Conservation (phyloP, 2,329 filamentous ascomycete species). For the Cladosporium velox region DNA sequence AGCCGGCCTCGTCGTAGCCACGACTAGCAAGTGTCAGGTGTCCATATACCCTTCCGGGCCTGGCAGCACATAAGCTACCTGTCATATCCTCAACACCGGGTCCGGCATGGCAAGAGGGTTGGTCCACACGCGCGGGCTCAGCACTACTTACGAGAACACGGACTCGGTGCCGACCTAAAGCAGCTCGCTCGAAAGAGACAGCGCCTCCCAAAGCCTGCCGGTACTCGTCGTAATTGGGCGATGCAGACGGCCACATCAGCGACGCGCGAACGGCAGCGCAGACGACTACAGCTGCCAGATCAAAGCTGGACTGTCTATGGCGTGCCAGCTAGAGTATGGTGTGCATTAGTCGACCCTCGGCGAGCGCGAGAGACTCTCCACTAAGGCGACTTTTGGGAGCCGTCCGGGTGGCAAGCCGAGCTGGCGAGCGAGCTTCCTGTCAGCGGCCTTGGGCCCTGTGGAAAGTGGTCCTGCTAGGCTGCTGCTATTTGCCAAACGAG, state of each 20-base stretch:
- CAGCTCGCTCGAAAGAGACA: constrained; percentile 14
- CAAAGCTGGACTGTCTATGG: neutral
- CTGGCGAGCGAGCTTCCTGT: neutral
- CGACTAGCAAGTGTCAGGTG: neutral
- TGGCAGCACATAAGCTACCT: constrained; percentile 17
- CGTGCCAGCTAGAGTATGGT: constrained; percentile 3
- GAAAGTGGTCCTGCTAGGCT: neutral
- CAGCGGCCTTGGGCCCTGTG: neutral
- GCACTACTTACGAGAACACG: constrained; percentile 5
- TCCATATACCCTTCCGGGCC: constrained; percentile 1
- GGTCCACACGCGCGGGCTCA: constrained; percentile 9
- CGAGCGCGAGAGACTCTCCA: constrained; percentile 4
- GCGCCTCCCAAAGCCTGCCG: constrained; percentile 3
- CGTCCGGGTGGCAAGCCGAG: neutral
- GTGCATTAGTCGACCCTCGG: constrained; percentile 10
- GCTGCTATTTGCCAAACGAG: neutral
- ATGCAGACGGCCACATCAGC: constrained; percentile 1
- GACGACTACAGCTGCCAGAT: constrained; percentile 4
- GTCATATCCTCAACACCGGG: constrained; percentile 19
- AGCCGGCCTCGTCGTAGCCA: neutral
- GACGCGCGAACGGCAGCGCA: neutral
- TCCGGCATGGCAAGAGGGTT: constrained; percentile 9
- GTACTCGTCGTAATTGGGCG: constrained; percentile 7
- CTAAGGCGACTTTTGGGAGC: constrained; percentile 1
- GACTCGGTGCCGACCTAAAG: constrained; percentile 18